A percentile compares a stretch with the other conserved stretches of the same genome.
phyloP scores from a whole-genome alignment of 768 basidiomycete species.

The Clitopilus passeckerianus region DNA sequence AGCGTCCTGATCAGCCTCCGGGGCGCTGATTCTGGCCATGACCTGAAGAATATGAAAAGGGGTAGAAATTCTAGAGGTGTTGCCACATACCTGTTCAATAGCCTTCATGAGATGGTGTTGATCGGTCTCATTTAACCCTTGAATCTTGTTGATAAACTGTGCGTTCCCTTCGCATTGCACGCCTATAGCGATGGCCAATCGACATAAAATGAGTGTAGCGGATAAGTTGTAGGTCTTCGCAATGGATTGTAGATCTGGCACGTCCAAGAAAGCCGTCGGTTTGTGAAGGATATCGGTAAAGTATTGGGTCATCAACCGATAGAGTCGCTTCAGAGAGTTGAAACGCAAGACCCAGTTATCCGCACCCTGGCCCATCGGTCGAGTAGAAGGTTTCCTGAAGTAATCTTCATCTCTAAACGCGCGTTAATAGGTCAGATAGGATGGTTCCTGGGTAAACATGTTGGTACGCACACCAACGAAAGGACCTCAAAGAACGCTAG shows the following conservation, averaged over 20 bases:
- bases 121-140: conserved; percentile 72
- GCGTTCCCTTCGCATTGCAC: conserved; percentile 89
- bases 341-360: conserved; percentile 92
- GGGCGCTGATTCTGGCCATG: conserved; percentile 66
- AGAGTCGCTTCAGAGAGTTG: conserved; percentile 76
- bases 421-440: background rate
- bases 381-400: conserved; percentile 55
- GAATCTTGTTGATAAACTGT: conserved; percentile 86
- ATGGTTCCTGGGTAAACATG: conserved; percentile 1
- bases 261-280: conserved; percentile 70
- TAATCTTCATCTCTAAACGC: conserved; percentile 67
- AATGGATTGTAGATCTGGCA: conserved; percentile 83
- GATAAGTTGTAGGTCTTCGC: conserved; percentile 68
- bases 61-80: background rate
- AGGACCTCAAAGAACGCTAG: conserved; percentile 73
- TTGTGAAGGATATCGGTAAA: conserved; percentile 81
- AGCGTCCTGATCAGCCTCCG: conserved; percentile 40
- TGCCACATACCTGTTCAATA: conserved; percentile 74
- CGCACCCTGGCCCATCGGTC: conserved; percentile 55
- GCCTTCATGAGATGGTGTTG: conserved; percentile 91
- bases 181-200: conserved; percentile 78
- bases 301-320: conserved; percentile 86
- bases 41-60: conserved; percentile 37
- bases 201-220: conserved; percentile 72
- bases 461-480: conserved; percentile 58